Base-by-base conservation (phyloP, 768 basidiomycete genomes). In the Leccinum subgranulosum region DNA sequence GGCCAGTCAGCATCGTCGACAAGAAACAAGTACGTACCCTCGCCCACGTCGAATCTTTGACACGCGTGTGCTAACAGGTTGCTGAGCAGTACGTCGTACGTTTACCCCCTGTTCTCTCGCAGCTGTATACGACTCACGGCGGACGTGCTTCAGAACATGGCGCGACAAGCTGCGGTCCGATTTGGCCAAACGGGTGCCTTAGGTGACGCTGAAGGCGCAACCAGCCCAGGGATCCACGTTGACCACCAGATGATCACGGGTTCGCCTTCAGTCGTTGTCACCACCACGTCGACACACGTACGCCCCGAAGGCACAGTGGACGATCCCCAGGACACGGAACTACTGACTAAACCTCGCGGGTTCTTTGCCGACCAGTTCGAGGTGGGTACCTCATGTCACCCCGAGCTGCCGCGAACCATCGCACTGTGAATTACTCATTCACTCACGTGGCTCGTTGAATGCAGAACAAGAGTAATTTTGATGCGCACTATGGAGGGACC, bases 361-460 rank as follows among this genome's bases (percentile, higher is more conserved):
- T 90, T 88, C 74, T 99, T 98, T 65, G 93, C 94, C 4, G 94
- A 99, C 69, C 97, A 99, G 73, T 98, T 99, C 57, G 96, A 98
- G 73, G 84, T 83, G 51, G 14, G 61, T 47, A 21, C 17, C 6
- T 34, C 14, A 34, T 34, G 33, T 34, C 33, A 4, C 11, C 39
- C n/a, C 4, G 14, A 41, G 41, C 10, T 11, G n/a, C n/a, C 10
- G 0, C n/a, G n/a, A 10, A 41, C 41, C 1, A 43, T 43, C 7
- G 17, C 15, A 0, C 7, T 36, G 15, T 39, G 36, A 7, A 14
- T 39, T n/a, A 1, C 17, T 39, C 17, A n/a, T n/a, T 39, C 39
- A 41, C 39, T 41, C 39, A 4, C 0, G 0, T 43, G 19, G 19
- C 0, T 19, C 19, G 19, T 19, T 5, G 27, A 17, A 36, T 43